Evolutionary conservation across 345 rosid species (phyloP).

Genomic region (Triadica sebifera): DNA sequence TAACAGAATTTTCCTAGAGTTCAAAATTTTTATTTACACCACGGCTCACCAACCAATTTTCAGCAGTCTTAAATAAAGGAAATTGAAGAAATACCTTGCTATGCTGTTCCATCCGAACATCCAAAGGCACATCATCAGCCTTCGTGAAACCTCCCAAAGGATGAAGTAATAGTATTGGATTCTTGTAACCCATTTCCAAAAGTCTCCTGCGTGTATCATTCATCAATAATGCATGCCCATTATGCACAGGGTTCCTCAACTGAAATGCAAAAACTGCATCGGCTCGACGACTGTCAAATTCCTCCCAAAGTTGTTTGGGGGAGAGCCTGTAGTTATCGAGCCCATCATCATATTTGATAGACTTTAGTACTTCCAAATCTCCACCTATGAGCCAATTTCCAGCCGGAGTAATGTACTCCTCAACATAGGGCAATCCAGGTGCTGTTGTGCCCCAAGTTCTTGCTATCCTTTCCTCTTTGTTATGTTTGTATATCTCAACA

Average conservation of each 20-base stretch:
- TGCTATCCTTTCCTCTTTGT: conserved; percentile 90
- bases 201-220: conserved; percentile 79
- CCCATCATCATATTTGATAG: conserved; percentile 85
- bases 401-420: conserved; percentile 62
- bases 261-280: conserved; percentile 99
- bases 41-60: not conserved
- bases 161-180: conserved; percentile 85
- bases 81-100: conserved; percentile 55
- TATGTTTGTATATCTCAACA: conserved; percentile 83
- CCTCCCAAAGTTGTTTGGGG: conserved; percentile 76
- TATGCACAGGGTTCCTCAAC: conserved; percentile 91
- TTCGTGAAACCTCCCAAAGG: conserved; percentile 95
- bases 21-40: not conserved
- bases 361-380: conserved; percentile 71
- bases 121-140: conserved; percentile 93
- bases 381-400: conserved; percentile 98
- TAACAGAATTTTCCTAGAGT: not conserved
- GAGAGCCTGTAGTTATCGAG: conserved; percentile 95
- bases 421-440: conserved; percentile 87
- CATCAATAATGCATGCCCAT: conserved; percentile 93
- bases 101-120: conserved; percentile 95
- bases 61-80: not conserved
- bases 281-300: conserved; percentile 76
- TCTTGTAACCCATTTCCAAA: conserved; percentile 85
- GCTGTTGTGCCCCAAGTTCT: conserved; percentile 96